Evolutionary conservation across 805 yeast genomes (phyloP).

Genomic region (Hanseniaspora clermontiae): DNA sequence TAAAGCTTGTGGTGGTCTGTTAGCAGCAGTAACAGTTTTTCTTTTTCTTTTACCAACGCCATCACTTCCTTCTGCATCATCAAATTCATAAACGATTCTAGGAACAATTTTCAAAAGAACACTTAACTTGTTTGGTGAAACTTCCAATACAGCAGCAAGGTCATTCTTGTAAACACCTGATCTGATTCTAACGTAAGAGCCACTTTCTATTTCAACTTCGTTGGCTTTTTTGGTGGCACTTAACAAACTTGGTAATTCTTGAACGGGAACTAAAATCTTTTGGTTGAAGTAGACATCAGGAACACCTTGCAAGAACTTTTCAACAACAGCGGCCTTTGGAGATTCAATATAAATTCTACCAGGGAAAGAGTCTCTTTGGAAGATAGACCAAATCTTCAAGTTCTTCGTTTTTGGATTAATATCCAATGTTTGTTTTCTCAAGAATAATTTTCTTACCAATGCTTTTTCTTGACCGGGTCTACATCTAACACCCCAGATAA

Average conservation of each 20-base stretch:
- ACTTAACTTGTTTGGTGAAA: constrained; percentile 89
- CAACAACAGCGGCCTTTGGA: constrained; percentile 81
- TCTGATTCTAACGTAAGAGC: constrained; percentile 79
- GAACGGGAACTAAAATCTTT: constrained; percentile 82
- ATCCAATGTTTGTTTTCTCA: constrained; percentile 68
- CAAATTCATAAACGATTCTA: constrained; percentile 61
- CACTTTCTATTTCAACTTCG: constrained; percentile 81
- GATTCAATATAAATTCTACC: constrained; percentile 95
- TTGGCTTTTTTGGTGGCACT: constrained; percentile 70
- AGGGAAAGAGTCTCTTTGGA: constrained; percentile 84
- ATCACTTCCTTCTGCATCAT: constrained; percentile 41
- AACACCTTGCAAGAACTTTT: constrained; percentile 75
- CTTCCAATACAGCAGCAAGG: constrained; percentile 80
- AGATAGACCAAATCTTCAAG: constrained; percentile 75
- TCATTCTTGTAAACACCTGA: constrained; percentile 90
- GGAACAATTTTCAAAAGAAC: constrained; percentile 91
- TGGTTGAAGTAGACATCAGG: constrained; percentile 68
- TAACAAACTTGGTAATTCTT: constrained; percentile 84
- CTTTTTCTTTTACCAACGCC: constrained; percentile 34
- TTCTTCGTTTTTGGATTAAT: constrained; percentile 52
- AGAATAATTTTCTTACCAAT: constrained; percentile 67
- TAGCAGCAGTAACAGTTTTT: constrained; percentile 37
- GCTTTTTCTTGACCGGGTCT: constrained; percentile 89
- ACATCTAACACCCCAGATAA: constrained; percentile 90
- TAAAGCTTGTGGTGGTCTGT: constrained; percentile 73